phyloP scores from a whole-genome alignment of 495 filamentous ascomycete genomes.

The Penicillium flavigenum region DNA sequence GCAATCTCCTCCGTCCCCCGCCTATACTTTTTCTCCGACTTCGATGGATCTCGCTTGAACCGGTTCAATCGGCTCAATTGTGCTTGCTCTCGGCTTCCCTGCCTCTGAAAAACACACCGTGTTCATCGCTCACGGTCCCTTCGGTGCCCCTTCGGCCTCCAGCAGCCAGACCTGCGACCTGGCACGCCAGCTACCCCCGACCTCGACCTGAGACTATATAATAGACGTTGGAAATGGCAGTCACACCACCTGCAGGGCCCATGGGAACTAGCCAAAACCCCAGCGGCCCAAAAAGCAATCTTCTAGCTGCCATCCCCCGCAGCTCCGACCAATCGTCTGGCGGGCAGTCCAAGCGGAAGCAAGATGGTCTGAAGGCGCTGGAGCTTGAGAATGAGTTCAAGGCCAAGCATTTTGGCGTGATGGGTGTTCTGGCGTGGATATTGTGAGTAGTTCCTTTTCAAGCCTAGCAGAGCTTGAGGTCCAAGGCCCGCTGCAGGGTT shows the following conservation, averaged over 20 bases:
- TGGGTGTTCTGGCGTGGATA: slow-evolving; percentile 46
- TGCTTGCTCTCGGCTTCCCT: slow-evolving; percentile 31
- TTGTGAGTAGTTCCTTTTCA: slow-evolving; percentile 33
- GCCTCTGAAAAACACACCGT: not conserved
- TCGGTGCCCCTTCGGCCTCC: not conserved
- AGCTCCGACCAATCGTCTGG: slow-evolving; percentile 1
- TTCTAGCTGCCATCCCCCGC: not conserved
- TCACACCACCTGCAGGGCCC: slow-evolving; percentile 6
- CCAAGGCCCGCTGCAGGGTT: not conserved
- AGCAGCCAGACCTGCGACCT: not conserved
- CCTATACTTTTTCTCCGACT: slow-evolving; percentile 12
- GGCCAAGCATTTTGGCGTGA: slow-evolving; percentile 39
- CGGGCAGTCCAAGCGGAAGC: slow-evolving; percentile 21
- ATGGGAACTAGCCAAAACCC: slow-evolving; percentile 1
- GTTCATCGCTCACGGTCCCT: not conserved
- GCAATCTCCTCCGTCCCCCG: slow-evolving; percentile 10
- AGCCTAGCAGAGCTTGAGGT: not conserved
- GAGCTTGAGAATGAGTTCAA: slow-evolving; percentile 43
- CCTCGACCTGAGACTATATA: not conserved
- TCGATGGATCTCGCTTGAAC: slow-evolving; percentile 14
- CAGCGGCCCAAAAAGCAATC: slow-evolving; percentile 3
- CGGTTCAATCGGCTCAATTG: slow-evolving; percentile 14
- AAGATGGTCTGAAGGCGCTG: slow-evolving; percentile 20
- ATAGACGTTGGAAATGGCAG: slow-evolving; percentile 9
- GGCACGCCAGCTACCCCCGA: slow-evolving; percentile 5